Evolutionary conservation across 1,284 basidiomycete species (phyloP).

Genomic region (Leccinum subatratum): DNA sequence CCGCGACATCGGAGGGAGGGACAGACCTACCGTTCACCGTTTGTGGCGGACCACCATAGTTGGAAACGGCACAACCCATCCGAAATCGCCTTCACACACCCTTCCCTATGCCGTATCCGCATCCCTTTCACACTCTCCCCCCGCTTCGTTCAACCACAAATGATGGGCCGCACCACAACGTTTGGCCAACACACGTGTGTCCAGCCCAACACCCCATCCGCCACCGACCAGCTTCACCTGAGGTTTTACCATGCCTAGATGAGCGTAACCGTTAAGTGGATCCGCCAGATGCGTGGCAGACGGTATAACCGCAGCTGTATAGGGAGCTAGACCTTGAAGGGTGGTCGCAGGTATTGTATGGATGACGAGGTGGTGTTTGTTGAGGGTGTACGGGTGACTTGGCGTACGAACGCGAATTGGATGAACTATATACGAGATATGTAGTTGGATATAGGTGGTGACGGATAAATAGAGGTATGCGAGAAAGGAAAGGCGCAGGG

Average conservation of each 20-base stretch:
- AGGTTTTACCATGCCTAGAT: constrained; percentile 67
- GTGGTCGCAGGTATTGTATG: constrained; percentile 43
- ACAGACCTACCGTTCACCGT: constrained; percentile 14
- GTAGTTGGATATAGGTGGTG: constrained; percentile 28
- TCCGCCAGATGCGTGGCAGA: constrained; percentile 60
- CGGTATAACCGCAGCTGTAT: constrained; percentile 55
- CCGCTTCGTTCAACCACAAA: constrained; percentile 43
- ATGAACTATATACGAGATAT: constrained; percentile 30
- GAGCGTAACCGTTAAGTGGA: constrained; percentile 66
- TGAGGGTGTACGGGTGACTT: constrained; percentile 36
- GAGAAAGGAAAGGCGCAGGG: constrained; percentile 30
- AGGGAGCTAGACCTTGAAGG: constrained; percentile 57
- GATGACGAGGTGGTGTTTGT: constrained; percentile 26
- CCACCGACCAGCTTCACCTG: constrained; percentile 80
- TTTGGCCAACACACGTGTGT: constrained; percentile 89
- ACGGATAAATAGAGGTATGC: constrained; percentile 29
- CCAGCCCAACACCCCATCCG: constrained; percentile 78
- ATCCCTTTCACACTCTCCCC: constrained; percentile 14
- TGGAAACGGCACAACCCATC: constrained; percentile 7
- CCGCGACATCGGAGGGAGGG: constrained; percentile 12
- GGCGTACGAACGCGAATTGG: constrained; percentile 30
- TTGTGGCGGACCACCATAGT: constrained; percentile 3
- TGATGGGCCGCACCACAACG: constrained; percentile 75
- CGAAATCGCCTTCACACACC: constrained; percentile 14
- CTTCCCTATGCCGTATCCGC: constrained; percentile 19